Conservation (phyloP, 2,329 filamentous ascomycete genomes). For the Xylariaceae sp. region DNA sequence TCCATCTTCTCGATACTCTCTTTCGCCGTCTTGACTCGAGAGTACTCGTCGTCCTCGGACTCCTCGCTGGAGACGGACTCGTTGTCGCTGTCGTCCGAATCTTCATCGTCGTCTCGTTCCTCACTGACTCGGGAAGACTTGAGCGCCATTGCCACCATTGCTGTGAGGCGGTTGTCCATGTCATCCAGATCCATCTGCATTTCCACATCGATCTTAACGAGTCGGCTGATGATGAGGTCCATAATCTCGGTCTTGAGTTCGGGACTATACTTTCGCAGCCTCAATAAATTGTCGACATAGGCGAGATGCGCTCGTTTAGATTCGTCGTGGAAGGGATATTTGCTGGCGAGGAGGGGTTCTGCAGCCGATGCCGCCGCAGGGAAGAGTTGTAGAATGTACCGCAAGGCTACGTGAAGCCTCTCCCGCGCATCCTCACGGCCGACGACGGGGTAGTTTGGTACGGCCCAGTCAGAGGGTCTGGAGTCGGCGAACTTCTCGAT, state of each 20-base stretch:
- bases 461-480: conserved; percentile 36
- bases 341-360: conserved; percentile 55
- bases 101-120: conserved; percentile 42
- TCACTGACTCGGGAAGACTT: conserved; percentile 32
- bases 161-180: conserved; percentile 78
- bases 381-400: conserved; percentile 70
- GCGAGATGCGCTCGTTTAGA: conserved; percentile 71
- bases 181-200: conserved; percentile 93
- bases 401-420: conserved; percentile 68
- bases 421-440: conserved; percentile 57
- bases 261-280: conserved; percentile 68
- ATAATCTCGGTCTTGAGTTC: conserved; percentile 74
- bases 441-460: conserved; percentile 50
- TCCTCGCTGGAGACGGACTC: conserved; percentile 68
- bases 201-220: conserved; percentile 92
- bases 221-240: conserved; percentile 72
- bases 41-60: conserved; percentile 55
- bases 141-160: conserved; percentile 57
- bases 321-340: conserved; percentile 72
- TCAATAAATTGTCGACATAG: conserved; percentile 82
- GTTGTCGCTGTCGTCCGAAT: conserved; percentile 54
- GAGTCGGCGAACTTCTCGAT: conserved; percentile 65
- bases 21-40: conserved; percentile 63
- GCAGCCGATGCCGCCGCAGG: conserved; percentile 69
- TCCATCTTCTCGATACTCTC: conserved; percentile 89